phyloP scores from a whole-genome alignment of 129 eudicot species.

The Centrapalus pauciflorus region DNA sequence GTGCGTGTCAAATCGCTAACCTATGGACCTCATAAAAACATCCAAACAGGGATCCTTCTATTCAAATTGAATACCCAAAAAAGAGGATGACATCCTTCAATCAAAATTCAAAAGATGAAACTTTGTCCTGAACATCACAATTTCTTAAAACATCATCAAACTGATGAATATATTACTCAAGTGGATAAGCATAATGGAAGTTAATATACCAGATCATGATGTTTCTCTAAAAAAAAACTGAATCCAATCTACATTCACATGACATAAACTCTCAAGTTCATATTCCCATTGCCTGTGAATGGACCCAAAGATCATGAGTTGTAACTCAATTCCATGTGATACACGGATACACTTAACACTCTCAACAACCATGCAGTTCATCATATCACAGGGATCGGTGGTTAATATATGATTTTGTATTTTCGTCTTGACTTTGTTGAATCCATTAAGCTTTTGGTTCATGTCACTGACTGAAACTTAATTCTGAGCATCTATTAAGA shows the following conservation, averaged over 20 bases:
- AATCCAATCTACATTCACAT: not conserved
- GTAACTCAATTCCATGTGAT: conserved; percentile 8
- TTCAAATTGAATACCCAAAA: not conserved
- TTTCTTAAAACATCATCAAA: not conserved
- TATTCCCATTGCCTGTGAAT: not conserved
- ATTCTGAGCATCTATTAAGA: not conserved
- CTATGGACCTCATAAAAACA: conserved; percentile 2
- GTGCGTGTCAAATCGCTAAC: not conserved
- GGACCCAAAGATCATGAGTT: not conserved
- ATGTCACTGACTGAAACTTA: not conserved
- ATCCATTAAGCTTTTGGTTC: conserved; percentile 2
- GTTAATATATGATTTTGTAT: not conserved
- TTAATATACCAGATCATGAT: not conserved
- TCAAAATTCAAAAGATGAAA: not conserved
- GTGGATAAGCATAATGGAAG: not conserved
- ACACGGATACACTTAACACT: too few species aligned
- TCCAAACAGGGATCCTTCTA: not conserved
- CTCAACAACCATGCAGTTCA: not conserved
- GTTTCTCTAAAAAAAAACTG: not conserved
- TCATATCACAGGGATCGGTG: not conserved
- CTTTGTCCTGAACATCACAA: not conserved
- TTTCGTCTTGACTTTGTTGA: not conserved
- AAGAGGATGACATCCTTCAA: not conserved
- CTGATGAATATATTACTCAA: not conserved
- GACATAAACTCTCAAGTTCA: not conserved